Percentiles rank a stretch among this genome's conserved stretches.
phyloP scores from a whole-genome alignment of 345 rosid species.

The Populus euphratica region DNA sequence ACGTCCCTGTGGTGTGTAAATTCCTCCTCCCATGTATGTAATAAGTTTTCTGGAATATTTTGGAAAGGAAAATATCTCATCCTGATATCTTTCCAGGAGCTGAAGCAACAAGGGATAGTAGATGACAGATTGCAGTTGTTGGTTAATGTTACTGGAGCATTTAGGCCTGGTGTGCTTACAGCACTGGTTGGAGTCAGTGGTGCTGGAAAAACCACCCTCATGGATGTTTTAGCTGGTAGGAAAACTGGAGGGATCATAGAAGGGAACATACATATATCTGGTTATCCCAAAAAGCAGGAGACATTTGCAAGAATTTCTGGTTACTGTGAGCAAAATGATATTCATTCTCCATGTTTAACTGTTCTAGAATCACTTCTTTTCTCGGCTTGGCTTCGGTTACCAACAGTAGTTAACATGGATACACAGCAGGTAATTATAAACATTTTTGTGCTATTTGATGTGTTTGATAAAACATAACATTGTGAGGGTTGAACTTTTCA shows the following conservation, averaged over 20 bases:
- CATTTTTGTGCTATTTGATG: slow-evolving; percentile 1
- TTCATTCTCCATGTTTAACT: slow-evolving; percentile 93
- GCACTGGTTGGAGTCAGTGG: slow-evolving; percentile 98
- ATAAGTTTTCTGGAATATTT: slow-evolving; percentile 11
- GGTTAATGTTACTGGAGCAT: slow-evolving; percentile 88
- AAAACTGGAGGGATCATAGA: slow-evolving; percentile 91
- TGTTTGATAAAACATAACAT: slow-evolving; percentile 26
- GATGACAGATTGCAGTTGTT: slow-evolving; percentile 85
- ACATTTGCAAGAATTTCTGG: slow-evolving; percentile 97
- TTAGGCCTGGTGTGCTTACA: slow-evolving; percentile 88
- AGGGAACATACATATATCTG: slow-evolving; percentile 78
- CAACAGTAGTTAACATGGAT: slow-evolving; percentile 64
- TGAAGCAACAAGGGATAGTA: slow-evolving; percentile 80
- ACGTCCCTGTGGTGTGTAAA: slow-evolving; percentile 71
- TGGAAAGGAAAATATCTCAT: slow-evolving; percentile 17
- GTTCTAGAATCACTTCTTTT: slow-evolving; percentile 88
- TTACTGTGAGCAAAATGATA: slow-evolving; percentile 94
- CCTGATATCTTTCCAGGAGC: slow-evolving; percentile 47
- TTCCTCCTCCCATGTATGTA: background rate
- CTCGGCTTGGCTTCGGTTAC: slow-evolving; percentile 93
- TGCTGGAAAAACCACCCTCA: slow-evolving; percentile 97
- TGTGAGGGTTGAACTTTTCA: slow-evolving; percentile 28
- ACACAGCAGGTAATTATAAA: slow-evolving; percentile 63
- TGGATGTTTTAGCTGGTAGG: slow-evolving; percentile 98
- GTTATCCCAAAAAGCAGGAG: slow-evolving; percentile 89